These are phyloP conservation scores for Mycosarcoma maydis DNA, from an alignment of 1,284 basidiomycete species.

Conservation along the genomic window DNA sequence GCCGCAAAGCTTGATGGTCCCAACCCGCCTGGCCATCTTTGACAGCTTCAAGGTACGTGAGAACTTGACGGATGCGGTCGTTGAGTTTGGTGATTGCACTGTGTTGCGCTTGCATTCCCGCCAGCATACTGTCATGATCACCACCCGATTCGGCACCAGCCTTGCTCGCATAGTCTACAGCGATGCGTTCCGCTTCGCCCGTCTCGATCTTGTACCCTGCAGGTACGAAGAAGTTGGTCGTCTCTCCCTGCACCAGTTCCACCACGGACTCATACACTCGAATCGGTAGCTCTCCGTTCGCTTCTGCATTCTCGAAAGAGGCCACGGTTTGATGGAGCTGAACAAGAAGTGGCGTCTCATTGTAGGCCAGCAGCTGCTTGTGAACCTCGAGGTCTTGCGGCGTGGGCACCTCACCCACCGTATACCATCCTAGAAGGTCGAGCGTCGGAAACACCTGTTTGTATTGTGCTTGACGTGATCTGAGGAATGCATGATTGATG, in stretches of 20 bases:
- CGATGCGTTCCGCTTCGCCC: slow-evolving; percentile 96
- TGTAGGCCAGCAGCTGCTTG: slow-evolving; percentile 73
- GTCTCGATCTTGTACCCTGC: slow-evolving; percentile 89
- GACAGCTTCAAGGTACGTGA: slow-evolving; percentile 73
- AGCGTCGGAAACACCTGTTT: slow-evolving; percentile 97
- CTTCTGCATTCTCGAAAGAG: slow-evolving; percentile 29
- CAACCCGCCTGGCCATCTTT: slow-evolving; percentile 29
- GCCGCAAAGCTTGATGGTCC: slow-evolving; percentile 78
- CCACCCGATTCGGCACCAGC: slow-evolving; percentile 79
- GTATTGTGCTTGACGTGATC: slow-evolving; percentile 87
- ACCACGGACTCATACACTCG: slow-evolving; percentile 56
- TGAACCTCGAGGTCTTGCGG: slow-evolving; percentile 81
- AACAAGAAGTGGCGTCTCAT: slow-evolving; percentile 70
- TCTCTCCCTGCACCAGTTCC: slow-evolving; percentile 47
- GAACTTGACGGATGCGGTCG: slow-evolving; percentile 83
- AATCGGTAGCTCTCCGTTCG: slow-evolving; percentile 53
- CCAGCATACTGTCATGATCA: slow-evolving; percentile 75
- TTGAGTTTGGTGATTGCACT: slow-evolving; percentile 96
- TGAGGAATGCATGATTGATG: slow-evolving; percentile 72
- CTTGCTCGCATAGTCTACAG: slow-evolving; percentile 92
- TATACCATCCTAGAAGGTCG: slow-evolving; percentile 97
- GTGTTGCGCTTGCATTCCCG: slow-evolving; percentile 86
- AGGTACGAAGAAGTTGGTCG: slow-evolving; percentile 74
- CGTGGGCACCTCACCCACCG: slow-evolving; percentile 78
- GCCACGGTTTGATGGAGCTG: slow-evolving; percentile 68